Evolutionary conservation across 805 yeast genomes (phyloP).

Genomic region (Barnettozyma sp.): DNA sequence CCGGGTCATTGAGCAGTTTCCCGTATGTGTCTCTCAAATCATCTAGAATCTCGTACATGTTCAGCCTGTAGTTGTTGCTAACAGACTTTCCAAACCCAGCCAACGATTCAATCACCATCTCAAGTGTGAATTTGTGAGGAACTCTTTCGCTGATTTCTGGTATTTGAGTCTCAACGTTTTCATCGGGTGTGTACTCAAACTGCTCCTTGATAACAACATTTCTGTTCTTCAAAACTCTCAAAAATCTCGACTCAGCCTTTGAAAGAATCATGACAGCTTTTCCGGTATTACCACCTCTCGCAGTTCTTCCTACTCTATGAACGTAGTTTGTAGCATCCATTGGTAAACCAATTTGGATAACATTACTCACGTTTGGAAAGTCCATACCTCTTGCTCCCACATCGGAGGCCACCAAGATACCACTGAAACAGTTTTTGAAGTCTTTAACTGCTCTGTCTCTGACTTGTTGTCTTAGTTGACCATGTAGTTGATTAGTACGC

Average conservation of each 20-base stretch:
- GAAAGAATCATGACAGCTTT: constrained; percentile 56
- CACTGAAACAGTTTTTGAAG: constrained; percentile 42
- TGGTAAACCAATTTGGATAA: constrained; percentile 77
- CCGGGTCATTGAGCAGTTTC: constrained; percentile 19
- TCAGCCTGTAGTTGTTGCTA: constrained; percentile 27
- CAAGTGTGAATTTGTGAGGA: constrained; percentile 25
- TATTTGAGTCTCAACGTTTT: constrained; percentile 29
- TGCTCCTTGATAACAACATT: constrained; percentile 48
- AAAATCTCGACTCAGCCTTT: constrained; percentile 49
- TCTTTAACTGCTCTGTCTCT: constrained; percentile 54
- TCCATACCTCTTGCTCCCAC: constrained; percentile 98
- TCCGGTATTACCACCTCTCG: constrained; percentile 83
- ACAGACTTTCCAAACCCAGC: constrained; percentile 33
- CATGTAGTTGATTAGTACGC: constrained; percentile 49
- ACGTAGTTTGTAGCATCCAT: constrained; percentile 70
- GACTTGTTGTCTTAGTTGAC: constrained; percentile 61
- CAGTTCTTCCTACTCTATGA: constrained; percentile 95
- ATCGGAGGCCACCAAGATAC: constrained; percentile 76
- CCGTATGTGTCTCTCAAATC: constrained; percentile 28
- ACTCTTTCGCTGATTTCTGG: constrained; percentile 23
- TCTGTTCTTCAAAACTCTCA: constrained; percentile 41
- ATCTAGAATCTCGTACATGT: constrained; percentile 26
- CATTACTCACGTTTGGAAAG: constrained; percentile 82
- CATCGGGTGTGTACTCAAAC: constrained; percentile 31
- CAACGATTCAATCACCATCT: constrained; percentile 28